Base-by-base conservation (phyloP, 2,329 filamentous ascomycete genomes). In the Beauveria sp. region DNA sequence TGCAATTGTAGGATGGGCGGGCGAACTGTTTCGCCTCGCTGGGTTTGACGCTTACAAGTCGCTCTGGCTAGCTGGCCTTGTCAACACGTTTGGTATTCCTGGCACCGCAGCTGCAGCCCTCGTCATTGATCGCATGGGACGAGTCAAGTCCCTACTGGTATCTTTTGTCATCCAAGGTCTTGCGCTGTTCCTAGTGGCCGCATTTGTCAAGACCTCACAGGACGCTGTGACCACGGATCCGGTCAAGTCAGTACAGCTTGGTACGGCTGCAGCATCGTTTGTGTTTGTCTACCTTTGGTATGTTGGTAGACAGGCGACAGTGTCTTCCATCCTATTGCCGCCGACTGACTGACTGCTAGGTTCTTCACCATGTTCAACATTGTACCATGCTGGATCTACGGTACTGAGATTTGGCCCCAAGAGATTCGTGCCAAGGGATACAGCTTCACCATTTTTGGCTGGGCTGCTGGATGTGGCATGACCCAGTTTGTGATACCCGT, bases 401-500 rank as follows among this genome's bases (percentile, higher is more conserved):
- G 68, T 2, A 83, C 81, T 0, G 82, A 85, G 68, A 83, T 85
- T 61, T 85, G 81, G 71, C 78, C 82, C 1, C 79, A 77, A 18
- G 79, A 81, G 49, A 76, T 85, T 57, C 77, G 83, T 24, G 81
- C 82, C n/a, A 79, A 84, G 67, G 83, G 82, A 8, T 82, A 84
- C 66, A 81, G 80, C 8, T 84, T 85, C 64, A 79, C 79, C 20
- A 83, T 86, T 62, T 80, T 80, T 2, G 81, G 82, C 1, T 86
- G 83, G 82, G 81, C 83, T 20, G 77, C 83, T 62, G 83, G 81
- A 43, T 78, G 81, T 9, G 81, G 81, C 42, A 78, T 79, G 77
- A 83, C 81, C 1, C 75, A 75, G 2, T 72, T 83, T 52, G 77
- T 83, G 63, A 83, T 72, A 65, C 79, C 78, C 28, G 79, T 83